These are phyloP conservation scores for Kandelia obovata DNA, from an alignment of 345 rosid genomes.

Conservation along the genomic window DNA sequence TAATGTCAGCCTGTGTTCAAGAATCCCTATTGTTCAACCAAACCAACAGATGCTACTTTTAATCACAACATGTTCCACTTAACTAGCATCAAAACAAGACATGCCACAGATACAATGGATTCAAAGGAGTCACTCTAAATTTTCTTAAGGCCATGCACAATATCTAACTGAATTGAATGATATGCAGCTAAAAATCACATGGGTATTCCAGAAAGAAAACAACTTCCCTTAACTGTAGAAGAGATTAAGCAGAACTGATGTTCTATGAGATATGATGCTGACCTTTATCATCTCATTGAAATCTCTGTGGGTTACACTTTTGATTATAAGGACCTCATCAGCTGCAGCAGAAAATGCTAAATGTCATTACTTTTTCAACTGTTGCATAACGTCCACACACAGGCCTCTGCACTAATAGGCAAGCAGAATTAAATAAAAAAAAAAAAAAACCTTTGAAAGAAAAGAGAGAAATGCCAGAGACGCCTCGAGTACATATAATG, in stretches of 20 bases:
- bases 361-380: constrained; percentile 1
- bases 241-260: not conserved
- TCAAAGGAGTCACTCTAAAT: constrained; percentile 2
- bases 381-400: not conserved
- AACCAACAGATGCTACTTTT: not conserved
- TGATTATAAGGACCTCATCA: constrained; percentile 87
- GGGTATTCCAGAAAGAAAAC: constrained; percentile 7
- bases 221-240: not conserved
- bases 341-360: constrained; percentile 44
- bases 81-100: not conserved
- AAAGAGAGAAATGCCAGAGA: not conserved
- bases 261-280: constrained; percentile 9
- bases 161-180: constrained; percentile 7
- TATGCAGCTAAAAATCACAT: constrained; percentile 1
- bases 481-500: not conserved
- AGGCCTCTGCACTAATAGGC: not conserved
- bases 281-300: constrained; percentile 96
- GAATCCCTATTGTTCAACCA: not conserved
- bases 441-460: not conserved
- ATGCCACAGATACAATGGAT: not conserved
- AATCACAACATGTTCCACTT: not conserved
- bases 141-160: constrained; percentile 11
- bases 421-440: constrained; percentile 1
- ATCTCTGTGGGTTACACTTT: constrained; percentile 85
- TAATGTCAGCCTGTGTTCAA: constrained; percentile 8